These are phyloP conservation scores for Sanghuangporus baumii DNA, from an alignment of 1,284 basidiomycete species.

Conservation along the genomic window DNA sequence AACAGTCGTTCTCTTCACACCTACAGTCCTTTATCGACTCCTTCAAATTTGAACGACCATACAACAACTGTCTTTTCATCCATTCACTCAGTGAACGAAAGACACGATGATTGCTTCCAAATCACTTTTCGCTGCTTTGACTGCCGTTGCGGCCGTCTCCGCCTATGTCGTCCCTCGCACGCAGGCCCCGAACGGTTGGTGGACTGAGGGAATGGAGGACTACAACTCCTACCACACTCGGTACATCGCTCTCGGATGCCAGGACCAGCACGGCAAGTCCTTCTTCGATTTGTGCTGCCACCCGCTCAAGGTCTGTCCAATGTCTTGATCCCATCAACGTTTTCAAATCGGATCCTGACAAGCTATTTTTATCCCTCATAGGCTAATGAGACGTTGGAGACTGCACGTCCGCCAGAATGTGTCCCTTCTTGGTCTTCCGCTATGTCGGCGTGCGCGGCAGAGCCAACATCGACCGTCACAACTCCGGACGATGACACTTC, in stretches of 20 bases:
- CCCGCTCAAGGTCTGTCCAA: constrained; percentile 29
- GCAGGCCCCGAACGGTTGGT: constrained; percentile 39
- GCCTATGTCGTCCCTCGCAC: constrained; percentile 45
- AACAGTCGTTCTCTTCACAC: constrained; percentile 26
- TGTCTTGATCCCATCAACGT: background rate
- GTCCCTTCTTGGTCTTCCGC: constrained; percentile 22
- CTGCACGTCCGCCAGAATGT: constrained; percentile 15
- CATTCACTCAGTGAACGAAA: constrained; percentile 16
- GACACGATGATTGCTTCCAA: constrained; percentile 41
- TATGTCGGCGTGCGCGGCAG: constrained; percentile 23
- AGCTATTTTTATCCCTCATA: background rate
- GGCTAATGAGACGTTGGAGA: constrained; percentile 13
- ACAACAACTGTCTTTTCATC: constrained; percentile 5
- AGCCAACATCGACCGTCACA: constrained; percentile 24
- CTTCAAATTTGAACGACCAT: constrained; percentile 9
- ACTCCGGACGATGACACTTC: constrained; percentile 23
- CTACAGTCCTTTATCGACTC: constrained; percentile 21
- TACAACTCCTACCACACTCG: constrained; percentile 64
- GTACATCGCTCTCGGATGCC: constrained; percentile 53
- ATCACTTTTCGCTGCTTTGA: constrained; percentile 42
- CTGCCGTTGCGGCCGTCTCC: constrained; percentile 38
- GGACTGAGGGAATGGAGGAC: constrained; percentile 31
- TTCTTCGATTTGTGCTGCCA: constrained; percentile 65
- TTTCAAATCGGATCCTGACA: background rate
- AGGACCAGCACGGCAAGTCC: constrained; percentile 52